Conservation (phyloP, 108 stramenopile genomes). For the Cyclotella baltica region DNA sequence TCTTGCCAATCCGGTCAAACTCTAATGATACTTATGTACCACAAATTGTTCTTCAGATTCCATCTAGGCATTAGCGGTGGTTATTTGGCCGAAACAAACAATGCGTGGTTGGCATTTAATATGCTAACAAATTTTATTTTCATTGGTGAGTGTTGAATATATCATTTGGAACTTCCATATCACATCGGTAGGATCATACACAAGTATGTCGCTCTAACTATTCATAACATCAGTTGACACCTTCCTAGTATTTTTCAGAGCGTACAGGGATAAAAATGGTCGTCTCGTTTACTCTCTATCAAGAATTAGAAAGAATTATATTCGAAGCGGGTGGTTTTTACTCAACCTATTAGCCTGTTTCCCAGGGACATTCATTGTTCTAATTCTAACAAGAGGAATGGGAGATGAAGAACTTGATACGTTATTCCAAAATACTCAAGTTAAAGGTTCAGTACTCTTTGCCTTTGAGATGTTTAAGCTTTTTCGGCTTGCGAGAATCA, state of each 20-base stretch:
- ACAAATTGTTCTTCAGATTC: background rate
- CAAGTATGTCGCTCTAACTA: too few relatives aligned
- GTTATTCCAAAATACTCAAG: background rate
- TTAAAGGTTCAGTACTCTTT: background rate
- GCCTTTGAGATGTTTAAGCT: constrained; percentile 52
- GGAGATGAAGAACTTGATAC: background rate
- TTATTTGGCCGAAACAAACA: constrained; percentile 22
- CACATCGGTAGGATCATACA: too few relatives aligned
- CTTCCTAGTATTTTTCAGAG: constrained; percentile 59
- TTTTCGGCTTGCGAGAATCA: constrained; percentile 35
- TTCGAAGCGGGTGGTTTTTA: constrained; percentile 53
- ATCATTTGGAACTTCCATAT: too few relatives aligned
- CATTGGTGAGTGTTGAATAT: constrained; percentile 16
- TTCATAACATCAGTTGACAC: constrained; percentile 40
- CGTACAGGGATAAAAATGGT: constrained; percentile 36
- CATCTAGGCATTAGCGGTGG: constrained; percentile 56
- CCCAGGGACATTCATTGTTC: constrained; percentile 25
- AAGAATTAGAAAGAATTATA: constrained; percentile 37
- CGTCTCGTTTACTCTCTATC: constrained; percentile 37
- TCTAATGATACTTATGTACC: background rate
- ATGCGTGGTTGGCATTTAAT: constrained; percentile 34
- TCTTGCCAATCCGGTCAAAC: background rate
- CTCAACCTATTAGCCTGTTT: constrained; percentile 46
- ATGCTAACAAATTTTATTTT: constrained; percentile 47
- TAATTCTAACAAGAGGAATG: background rate